Base-by-base conservation (phyloP, 2,329 filamentous ascomycete species). In the Magnaporthiopsis rhizophila region DNA sequence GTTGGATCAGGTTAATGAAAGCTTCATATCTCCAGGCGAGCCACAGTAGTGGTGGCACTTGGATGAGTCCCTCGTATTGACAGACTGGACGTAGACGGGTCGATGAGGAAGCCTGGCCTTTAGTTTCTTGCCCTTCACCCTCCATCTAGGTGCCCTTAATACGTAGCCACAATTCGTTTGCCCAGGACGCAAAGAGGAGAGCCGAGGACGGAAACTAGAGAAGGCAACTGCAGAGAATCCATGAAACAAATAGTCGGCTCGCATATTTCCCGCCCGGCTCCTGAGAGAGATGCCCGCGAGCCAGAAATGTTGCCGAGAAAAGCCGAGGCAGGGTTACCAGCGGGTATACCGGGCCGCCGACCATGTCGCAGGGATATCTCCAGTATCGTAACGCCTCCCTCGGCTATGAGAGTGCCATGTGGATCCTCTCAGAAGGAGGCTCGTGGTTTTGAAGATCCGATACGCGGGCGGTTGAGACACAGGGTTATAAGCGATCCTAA, bases 1-100 rank as follows among this genome's bases (percentile, higher is more conserved):
- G 50, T 56, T 62, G 61, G 61, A 62, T 62, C 61, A 62, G 2
- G 61, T 62, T 62, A 53, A 62, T 62, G 61, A 62, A 58, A 56
- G n/a, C 18, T 30, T 58, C 30, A 4, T 34, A 62, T 21, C 32
- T 21, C 53, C 26, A 34, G 38, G 50, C 38, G 18, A 12, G 24
- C 18, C 38, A 62, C 50, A 24, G 32, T 58, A 50, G 30, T 28
- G 30, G 61, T 62, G 61, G 15, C 53, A 62, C 61, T 18, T 38
- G 21, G 32, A 38, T 58, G 28, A 59, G 32, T 36, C 58, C 3
- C 3, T 8, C n/a, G 28, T 9, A 60, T 60, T 5, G 36, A 38
- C 58, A 60, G 26, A 24, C 6, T 18, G 9, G 58, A 60, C 15
- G 18, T 30, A 21, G 58, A 12, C n/a, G 38, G 30, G 34, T 59